Evolutionary conservation across 2,329 filamentous ascomycete genomes (phyloP), one percentile per base, ranked within the genome.

Genomic region (Epichloe scottii): DNA sequence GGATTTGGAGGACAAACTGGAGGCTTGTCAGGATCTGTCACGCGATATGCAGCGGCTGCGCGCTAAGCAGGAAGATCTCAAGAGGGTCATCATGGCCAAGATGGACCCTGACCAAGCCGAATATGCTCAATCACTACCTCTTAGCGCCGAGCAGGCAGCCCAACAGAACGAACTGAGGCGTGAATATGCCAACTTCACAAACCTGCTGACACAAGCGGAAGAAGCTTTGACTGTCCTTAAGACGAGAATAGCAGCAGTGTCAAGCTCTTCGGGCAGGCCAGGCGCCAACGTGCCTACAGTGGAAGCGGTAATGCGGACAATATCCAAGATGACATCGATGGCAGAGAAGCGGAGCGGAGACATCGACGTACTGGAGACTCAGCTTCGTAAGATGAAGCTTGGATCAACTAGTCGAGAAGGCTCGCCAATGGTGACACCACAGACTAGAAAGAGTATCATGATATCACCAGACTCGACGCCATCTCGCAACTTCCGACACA

Each of bases 251-350:
- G 84, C 85, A 1, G 70, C 78, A 1, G 74, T 75, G 7, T 76
- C 75, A 17, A 71, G 71, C 46, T 64, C 71, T 3, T 69, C 71
- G 41, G 76, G 72, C 57, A 76, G 68, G 51, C 67, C 68, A 5
- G 65, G 61, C 21, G 61, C 67, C 11, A 73, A 76, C 48, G 78
- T 84, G 4, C 93, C 93, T 0, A 96, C 90, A 0, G 87, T 96
- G 10, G 93, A 96, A 59, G 88, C 89, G 0, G 87, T 98, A 19
- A 84, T 90, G 58, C 87, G 87, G 53, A 98, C 93, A 1, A 95
- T 98, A 57, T 75, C 76, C 52, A 95, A 93, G 63, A 90, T 98
- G 85, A 96, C 90, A 35, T 79, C 75, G 53, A 91, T 96, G 84
- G 87, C 87, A 0, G 88, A 97, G 72, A 88, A 89, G 69, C 87